phyloP scores from a whole-genome alignment of 371 early-diverging fungal species.

The Actinomucor elegans region DNA sequence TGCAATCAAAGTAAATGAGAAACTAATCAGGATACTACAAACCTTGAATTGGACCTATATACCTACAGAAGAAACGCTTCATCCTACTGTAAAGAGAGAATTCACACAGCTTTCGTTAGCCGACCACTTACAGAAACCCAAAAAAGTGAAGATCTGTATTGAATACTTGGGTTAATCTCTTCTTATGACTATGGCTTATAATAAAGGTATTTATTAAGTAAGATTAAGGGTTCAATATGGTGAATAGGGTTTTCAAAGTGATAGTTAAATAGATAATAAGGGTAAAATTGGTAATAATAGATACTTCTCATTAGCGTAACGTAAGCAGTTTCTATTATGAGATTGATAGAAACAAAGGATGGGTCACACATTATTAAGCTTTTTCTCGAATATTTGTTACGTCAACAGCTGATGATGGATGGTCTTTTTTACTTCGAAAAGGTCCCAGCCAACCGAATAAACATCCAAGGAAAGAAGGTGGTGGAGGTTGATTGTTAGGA shows the following conservation, averaged over 20 bases:
- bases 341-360: too few species aligned
- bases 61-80: too few species aligned
- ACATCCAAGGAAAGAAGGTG: constrained; percentile 19
- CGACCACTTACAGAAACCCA: too few species aligned
- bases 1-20: constrained; percentile 21
- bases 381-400: constrained; percentile 2
- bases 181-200: too few species aligned
- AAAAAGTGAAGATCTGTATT: constrained; percentile 1
- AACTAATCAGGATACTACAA: constrained; percentile 33
- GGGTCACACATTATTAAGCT: neutral
- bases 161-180: constrained; percentile 5
- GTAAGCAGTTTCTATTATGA: too few species aligned
- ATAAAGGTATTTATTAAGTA: too few species aligned
- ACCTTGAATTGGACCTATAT: constrained; percentile 23
- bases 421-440: constrained; percentile 1
- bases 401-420: neutral
- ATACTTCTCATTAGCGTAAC: neutral
- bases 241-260: too few species aligned
- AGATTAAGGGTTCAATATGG: neutral
- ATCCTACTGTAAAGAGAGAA: neutral
- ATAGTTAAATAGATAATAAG: neutral
- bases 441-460: constrained; percentile 18
- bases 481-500: constrained; percentile 8
- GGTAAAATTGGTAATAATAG: neutral
- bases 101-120: too few species aligned